A percentile compares a stretch with the other conserved stretches of the same genome.
Conservation (phyloP, 345 rosid genomes). For the Corchorus olitorius region DNA sequence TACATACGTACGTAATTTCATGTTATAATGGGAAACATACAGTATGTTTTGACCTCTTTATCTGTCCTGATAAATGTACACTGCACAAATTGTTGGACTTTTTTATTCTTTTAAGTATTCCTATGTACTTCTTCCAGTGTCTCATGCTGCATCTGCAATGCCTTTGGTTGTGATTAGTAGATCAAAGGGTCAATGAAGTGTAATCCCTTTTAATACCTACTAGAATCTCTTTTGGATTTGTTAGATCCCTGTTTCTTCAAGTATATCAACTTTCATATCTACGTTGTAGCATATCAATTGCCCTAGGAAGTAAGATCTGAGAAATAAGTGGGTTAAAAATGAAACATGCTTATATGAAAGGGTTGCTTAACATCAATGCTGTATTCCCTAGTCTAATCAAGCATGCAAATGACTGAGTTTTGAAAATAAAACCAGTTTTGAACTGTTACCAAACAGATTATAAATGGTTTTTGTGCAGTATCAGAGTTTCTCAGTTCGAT, state of each 20-base stretch:
- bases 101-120: not conserved
- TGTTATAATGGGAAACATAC: not conserved
- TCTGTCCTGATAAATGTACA: not conserved
- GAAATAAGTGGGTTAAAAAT: not conserved
- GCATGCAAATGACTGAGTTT: not conserved
- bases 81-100: not conserved
- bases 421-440: not conserved
- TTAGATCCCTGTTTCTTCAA: slow-evolving; percentile 3
- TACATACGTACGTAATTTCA: not conserved
- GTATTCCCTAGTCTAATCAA: not conserved
- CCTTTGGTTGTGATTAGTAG: not conserved
- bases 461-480: not conserved
- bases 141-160: not conserved
- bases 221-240: not conserved
- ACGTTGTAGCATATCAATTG: not conserved
- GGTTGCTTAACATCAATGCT: not conserved
- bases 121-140: not conserved
- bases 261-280: not conserved
- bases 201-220: not conserved
- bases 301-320: not conserved
- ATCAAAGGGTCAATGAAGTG: not conserved
- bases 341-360: not conserved
- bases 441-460: slow-evolving; percentile 2
- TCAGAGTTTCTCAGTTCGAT: not conserved
- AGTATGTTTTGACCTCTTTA: not conserved